Conservation (phyloP, 2,329 filamentous ascomycete species). For the Aspergillus spinulosporus region DNA sequence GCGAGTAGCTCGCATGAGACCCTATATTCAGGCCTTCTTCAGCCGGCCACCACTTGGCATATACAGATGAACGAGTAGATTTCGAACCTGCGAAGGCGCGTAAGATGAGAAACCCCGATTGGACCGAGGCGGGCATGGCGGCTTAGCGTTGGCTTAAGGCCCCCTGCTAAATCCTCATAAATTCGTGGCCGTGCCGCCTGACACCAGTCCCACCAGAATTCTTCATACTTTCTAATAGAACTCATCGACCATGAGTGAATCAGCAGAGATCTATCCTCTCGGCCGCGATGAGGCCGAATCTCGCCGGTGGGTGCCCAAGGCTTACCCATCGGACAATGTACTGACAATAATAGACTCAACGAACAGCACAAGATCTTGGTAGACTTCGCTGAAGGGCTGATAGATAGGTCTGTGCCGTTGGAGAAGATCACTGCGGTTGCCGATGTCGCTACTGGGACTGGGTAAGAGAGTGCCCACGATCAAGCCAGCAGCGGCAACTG, state of each 20-base stretch:
- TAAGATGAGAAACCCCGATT: too few relatives aligned
- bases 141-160: too few relatives aligned
- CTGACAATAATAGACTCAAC: constrained; percentile 1
- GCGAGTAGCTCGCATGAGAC: too few relatives aligned
- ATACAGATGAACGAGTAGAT: too few relatives aligned
- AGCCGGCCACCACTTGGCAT: too few relatives aligned
- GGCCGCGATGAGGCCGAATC: constrained; percentile 3
- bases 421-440: neutral
- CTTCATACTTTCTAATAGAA: neutral
- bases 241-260: neutral
- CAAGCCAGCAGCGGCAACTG: too few relatives aligned
- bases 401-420: neutral
- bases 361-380: constrained; percentile 9
- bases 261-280: constrained; percentile 3
- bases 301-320: neutral
- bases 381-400: constrained; percentile 1
- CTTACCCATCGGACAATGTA: neutral
- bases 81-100: too few relatives aligned
- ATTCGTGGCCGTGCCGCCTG: too few relatives aligned
- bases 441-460: constrained; percentile 12
- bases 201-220: too few relatives aligned
- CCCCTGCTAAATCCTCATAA: too few relatives aligned
- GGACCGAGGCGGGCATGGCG: too few relatives aligned
- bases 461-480: neutral
- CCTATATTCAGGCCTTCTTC: too few relatives aligned